Conservation (phyloP, 1,284 basidiomycete species). For the Boletellus sp. region DNA sequence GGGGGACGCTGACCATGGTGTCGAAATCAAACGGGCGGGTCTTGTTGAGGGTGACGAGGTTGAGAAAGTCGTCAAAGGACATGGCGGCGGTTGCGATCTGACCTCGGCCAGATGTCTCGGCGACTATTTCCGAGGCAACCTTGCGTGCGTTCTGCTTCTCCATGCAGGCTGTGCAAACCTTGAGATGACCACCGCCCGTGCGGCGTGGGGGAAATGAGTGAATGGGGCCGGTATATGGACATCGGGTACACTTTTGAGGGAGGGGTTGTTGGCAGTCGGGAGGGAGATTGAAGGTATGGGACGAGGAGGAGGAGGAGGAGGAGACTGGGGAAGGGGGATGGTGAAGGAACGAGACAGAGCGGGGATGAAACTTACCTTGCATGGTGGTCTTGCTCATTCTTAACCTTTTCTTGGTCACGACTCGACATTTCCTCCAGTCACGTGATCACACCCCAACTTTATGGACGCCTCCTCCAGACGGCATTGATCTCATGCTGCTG, state of each 20-base stretch:
- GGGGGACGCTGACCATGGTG: constrained; percentile 32
- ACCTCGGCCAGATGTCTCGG: constrained; percentile 30
- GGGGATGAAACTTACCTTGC: constrained; percentile 21
- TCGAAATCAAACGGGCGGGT: constrained; percentile 32
- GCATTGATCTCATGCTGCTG: too few relatives aligned
- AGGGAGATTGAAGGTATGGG: constrained; percentile 22
- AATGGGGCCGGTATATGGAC: constrained; percentile 28
- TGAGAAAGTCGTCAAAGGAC: constrained; percentile 32
- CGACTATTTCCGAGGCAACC: constrained; percentile 29
- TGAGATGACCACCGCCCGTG: constrained; percentile 29
- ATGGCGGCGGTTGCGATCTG: constrained; percentile 35
- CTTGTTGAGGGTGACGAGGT: constrained; percentile 32
- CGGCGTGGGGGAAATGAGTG: constrained; percentile 28
- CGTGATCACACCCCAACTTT: constrained; percentile 5
- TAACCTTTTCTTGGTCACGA: constrained; percentile 6
- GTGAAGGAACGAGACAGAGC: neutral
- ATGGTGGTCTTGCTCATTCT: constrained; percentile 14
- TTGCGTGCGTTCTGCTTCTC: constrained; percentile 35
- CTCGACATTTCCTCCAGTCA: constrained; percentile 6
- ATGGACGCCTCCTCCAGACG: too few relatives aligned
- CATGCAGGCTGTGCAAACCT: constrained; percentile 32
- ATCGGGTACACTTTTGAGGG: constrained; percentile 31
- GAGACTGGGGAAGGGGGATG: constrained; percentile 12
- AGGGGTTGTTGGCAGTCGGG: constrained; percentile 10
- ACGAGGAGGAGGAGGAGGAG: constrained; percentile 17